Base-by-base conservation (phyloP, 768 basidiomycete species). In the Dictyophora rubrovolvata region DNA sequence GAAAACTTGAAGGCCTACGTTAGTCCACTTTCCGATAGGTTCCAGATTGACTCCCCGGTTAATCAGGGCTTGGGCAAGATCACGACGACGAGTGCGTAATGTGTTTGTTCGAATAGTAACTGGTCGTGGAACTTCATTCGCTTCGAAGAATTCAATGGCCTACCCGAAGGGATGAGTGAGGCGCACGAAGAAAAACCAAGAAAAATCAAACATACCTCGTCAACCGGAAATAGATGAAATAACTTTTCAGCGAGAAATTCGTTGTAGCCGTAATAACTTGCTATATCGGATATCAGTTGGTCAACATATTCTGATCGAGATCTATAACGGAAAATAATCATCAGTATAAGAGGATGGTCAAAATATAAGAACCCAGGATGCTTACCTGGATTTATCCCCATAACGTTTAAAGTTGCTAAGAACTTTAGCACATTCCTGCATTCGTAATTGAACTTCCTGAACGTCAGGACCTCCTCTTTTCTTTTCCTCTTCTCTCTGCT, bases 101-200 rank as follows among this genome's bases (percentile, higher is more conserved):
- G 94, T 98, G 71, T 99, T 99, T 36, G 94, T 93, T 61, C 96
- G 89, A 67, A 99, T 97, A 10, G 96, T 98, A 23, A 99, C 94
- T 6, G 96, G 96, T 63, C 96, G 84, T 16, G 93, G 82, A 5
- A 93, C 82, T 69, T 99, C 96, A 69, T 97, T 97, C 11, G 96
- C 87, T 71, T 97, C 96, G 67, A 98, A 98, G 73, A 98, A 99
- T 67, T 95, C 94, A 59, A 98, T 87, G 0, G 95, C 94, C 93
- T 96, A 55, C 0, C 33, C 7, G 33, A n/a, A 57, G 10, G 42
- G 52, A 54, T 56, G 17, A 64, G 7, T 5, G 50, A 23, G 55
- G 16, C 48, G 55, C 11, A 8, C 53, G 20, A 22, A 21, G n/a
- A 52, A 23, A 36, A 9, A 42, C 2, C n/a, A 42, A 1, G 21